A percentile compares a stretch with the other conserved stretches of the same genome.
phyloP scores from a whole-genome alignment of 2,329 filamentous ascomycete genomes.

The Fusarium sp. region DNA sequence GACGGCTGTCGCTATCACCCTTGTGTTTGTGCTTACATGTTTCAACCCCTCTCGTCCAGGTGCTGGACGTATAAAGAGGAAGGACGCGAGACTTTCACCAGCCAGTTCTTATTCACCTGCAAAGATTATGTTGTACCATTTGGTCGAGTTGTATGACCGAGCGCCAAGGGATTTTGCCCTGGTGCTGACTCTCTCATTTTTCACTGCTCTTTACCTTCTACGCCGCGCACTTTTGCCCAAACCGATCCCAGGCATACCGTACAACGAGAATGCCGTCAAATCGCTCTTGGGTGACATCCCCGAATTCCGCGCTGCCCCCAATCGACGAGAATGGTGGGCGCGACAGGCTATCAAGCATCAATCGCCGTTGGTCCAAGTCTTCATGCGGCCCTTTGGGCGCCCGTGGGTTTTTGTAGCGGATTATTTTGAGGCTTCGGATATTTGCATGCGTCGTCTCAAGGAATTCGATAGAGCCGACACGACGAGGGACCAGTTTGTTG shows the following conservation, averaged over 20 bases:
- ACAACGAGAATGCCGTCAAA: conserved; percentile 28
- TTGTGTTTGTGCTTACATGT: neutral
- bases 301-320: conserved; percentile 13
- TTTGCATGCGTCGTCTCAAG: conserved; percentile 31
- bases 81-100: neutral
- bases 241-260: conserved; percentile 33
- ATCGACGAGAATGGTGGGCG: conserved; percentile 29
- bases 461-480: conserved; percentile 32
- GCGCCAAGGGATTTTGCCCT: neutral
- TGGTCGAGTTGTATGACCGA: neutral
- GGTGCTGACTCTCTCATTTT: neutral
- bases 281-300: conserved; percentile 32
- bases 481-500: conserved; percentile 8
- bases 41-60: neutral
- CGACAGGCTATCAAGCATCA: conserved; percentile 27
- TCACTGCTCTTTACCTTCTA: conserved; percentile 1
- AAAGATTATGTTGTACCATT: neutral
- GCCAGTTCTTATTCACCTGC: neutral
- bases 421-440: conserved; percentile 35
- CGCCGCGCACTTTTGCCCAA: conserved; percentile 21
- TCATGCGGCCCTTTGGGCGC: conserved; percentile 25
- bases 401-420: conserved; percentile 37
- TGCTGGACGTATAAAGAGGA: conserved; percentile 1
- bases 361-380: conserved; percentile 30
- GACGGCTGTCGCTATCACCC: neutral